Evolutionary conservation across 768 basidiomycete genomes (phyloP), one percentile per base, ranked within the genome.

Genomic region (Rhizopogon rudus): DNA sequence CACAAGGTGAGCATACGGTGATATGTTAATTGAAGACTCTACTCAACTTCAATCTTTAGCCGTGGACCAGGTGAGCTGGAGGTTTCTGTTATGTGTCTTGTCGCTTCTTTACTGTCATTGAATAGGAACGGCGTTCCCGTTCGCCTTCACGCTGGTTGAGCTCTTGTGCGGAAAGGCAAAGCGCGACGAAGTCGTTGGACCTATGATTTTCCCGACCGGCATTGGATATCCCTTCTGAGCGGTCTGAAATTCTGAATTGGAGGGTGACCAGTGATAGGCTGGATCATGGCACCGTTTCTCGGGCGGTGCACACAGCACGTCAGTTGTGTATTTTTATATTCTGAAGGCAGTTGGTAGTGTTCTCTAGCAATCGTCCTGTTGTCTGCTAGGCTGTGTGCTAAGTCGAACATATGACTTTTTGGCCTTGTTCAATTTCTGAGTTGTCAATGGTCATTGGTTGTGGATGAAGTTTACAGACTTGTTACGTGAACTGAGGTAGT

Each of bases 91-190:
- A 17, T 6, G 9, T 35, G n/a, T 31, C 8, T 35, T 0, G 2
- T 2, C 28, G 33, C 44, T 0, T 22, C 40, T 29, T 44, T 39
- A 20, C 52, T 33, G 16, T 9, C 17, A 20, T 33, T 29, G 40
- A 22, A 13, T 59, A 84, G 89, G 90, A 10, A 91, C 89, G 3
- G 73, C 82, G 0, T 92, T 93, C 63, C 82, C 83, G 2, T 92
- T 93, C 59, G 87, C 87, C 2, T 73, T 92, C 53, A 84, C 83
- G n/a, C 69, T 93, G 35, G 83, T 91, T 8, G 87, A 89, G 63
- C 62, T 81, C 17, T 75, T 92, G 2, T 84, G 82, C 57, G 91
- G 91, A 4, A 59, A 72, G 13, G 78, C 77, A 40, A 88, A 81
- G 67, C 73, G 86, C 5, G 75, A 75, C 17, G 81, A 88, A 59